Evolutionary conservation across 2,329 filamentous ascomycete genomes (phyloP).

Genomic region (Diaporthe velutina): DNA sequence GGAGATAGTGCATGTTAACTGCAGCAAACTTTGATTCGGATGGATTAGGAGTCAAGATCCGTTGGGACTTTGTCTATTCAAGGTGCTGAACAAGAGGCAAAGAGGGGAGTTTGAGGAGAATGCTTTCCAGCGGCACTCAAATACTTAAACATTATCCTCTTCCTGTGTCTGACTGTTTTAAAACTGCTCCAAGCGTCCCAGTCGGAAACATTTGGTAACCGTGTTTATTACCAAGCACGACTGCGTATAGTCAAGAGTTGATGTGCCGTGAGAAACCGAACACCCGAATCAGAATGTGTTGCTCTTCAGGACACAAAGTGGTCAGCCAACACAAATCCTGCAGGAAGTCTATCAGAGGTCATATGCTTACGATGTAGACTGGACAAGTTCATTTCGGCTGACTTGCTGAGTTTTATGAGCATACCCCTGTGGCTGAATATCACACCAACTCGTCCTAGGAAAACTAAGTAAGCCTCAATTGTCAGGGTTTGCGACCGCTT

Average conservation of each 20-base stretch:
- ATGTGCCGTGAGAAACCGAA: background rate
- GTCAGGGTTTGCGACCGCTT: background rate
- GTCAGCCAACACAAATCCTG: background rate
- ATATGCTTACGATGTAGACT: background rate
- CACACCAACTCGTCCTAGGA: background rate
- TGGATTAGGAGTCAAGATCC: background rate
- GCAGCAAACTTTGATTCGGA: background rate
- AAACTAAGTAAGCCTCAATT: background rate
- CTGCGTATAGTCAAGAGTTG: background rate
- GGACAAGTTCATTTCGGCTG: background rate
- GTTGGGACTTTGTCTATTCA: background rate
- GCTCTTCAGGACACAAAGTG: background rate
- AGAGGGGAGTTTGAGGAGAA: background rate
- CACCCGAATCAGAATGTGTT: background rate
- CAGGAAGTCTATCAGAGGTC: slow-evolving; percentile 2
- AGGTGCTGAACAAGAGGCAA: background rate
- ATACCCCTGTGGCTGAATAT: background rate
- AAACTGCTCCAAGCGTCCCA: background rate
- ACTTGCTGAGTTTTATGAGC: background rate
- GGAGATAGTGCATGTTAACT: background rate
- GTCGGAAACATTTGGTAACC: background rate
- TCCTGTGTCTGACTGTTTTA: background rate
- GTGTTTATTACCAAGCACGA: background rate
- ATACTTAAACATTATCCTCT: background rate
- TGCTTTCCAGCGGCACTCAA: background rate